Evolutionary conservation across 306 rosid genomes (phyloP).

Genomic region (Glycyrrhiza uralensis): DNA sequence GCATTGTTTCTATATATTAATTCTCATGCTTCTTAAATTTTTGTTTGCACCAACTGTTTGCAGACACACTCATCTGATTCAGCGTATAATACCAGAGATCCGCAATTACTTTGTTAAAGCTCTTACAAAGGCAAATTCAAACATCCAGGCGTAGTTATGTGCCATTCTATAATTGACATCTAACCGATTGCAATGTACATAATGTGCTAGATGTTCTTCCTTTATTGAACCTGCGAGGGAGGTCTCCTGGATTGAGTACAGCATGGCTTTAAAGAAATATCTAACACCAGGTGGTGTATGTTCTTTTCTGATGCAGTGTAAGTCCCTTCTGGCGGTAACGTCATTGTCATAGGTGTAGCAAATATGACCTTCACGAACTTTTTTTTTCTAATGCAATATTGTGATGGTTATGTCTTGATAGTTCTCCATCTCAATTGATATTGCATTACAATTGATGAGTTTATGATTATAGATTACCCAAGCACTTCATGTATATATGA

Average conservation of each 20-base stretch:
- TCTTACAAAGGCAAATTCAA: constrained; percentile 62
- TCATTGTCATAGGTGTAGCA: constrained; percentile 34
- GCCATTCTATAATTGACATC: constrained; percentile 41
- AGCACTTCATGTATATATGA: constrained; percentile 24
- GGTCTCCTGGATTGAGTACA: constrained; percentile 40
- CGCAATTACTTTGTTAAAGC: constrained; percentile 70
- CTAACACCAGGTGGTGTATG: constrained; percentile 29
- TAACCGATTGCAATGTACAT: constrained; percentile 85
- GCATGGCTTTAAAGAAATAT: constrained; percentile 36
- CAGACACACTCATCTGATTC: constrained; percentile 77
- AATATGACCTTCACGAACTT: constrained; percentile 42
- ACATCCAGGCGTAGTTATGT: constrained; percentile 45
- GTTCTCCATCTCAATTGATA: constrained; percentile 22
- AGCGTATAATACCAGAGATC: constrained; percentile 68
- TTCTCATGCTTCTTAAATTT: constrained; percentile 14
- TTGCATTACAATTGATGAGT: constrained; percentile 24
- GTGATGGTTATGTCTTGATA: constrained; percentile 36
- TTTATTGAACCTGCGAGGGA: constrained; percentile 35
- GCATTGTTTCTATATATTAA: background rate
- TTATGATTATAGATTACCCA: constrained; percentile 10
- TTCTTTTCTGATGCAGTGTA: constrained; percentile 19
- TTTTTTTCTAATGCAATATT: constrained; percentile 27
- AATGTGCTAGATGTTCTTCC: constrained; percentile 48
- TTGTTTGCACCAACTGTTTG: constrained; percentile 32
- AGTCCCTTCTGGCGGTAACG: constrained; percentile 31